A percentile compares a stretch with the other conserved stretches of the same genome.
Conservation (phyloP, 2,329 filamentous ascomycete genomes). For the Macrophomina pseudophaseolina region DNA sequence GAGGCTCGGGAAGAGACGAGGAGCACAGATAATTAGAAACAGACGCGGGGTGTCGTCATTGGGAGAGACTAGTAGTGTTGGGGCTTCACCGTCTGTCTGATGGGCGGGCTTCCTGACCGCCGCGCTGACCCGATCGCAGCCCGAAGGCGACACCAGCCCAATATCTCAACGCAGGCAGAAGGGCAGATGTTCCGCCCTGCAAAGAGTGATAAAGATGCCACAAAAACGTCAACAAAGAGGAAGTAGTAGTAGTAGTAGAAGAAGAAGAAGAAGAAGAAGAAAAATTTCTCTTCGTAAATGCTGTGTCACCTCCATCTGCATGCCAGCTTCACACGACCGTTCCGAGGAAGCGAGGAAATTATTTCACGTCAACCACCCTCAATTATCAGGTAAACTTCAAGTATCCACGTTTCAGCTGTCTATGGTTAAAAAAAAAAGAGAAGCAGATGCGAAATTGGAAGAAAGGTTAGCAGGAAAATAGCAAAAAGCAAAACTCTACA, state of each 20-base stretch:
- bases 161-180: not conserved
- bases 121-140: not conserved
- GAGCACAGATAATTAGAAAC: not conserved
- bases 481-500: slow-evolving; percentile 1
- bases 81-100: slow-evolving; percentile 4
- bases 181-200: not conserved
- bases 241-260: no score
- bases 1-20: not conserved
- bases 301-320: not conserved
- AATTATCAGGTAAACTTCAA: slow-evolving; percentile 16
- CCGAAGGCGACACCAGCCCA: not conserved
- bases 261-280: not conserved
- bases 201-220: not conserved
- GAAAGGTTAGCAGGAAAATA: not conserved
- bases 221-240: not conserved
- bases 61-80: not conserved
- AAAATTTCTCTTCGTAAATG: not conserved
- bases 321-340: not conserved
- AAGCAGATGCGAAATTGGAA: not conserved
- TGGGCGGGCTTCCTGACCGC: not conserved
- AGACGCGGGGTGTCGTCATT: slow-evolving; percentile 10
- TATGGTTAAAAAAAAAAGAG: not conserved
- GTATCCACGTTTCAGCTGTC: slow-evolving; percentile 9
- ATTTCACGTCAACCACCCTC: slow-evolving; percentile 9
- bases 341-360: not conserved